A percentile compares a stretch with the other conserved stretches of the same genome.
Conservation (phyloP, 2,329 filamentous ascomycete genomes). For the Rhynchosporium secalis region DNA sequence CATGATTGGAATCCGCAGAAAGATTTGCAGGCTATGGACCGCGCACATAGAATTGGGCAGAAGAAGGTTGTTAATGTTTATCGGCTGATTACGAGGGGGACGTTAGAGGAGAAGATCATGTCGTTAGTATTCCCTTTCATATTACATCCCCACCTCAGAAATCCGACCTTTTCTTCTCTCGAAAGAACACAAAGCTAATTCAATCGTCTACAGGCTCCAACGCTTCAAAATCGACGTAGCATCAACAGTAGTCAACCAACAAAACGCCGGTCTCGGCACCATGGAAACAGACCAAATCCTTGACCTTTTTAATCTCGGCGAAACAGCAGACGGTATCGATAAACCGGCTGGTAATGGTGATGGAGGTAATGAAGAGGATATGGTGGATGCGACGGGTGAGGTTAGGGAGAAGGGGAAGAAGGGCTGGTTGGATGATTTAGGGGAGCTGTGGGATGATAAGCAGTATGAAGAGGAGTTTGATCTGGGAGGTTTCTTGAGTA, state of each 20-base stretch:
- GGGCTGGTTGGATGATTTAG: slow-evolving; percentile 90
- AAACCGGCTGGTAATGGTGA: slow-evolving; percentile 54
- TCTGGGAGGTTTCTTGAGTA: slow-evolving; percentile 90
- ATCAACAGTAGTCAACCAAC: slow-evolving; percentile 96
- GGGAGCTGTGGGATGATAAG: slow-evolving; percentile 94
- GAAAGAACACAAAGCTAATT: not conserved
- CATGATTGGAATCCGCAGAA: slow-evolving; percentile 99
- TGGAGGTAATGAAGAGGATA: slow-evolving; percentile 73
- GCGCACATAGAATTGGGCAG: slow-evolving; percentile 95
- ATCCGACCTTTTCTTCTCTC: too few species aligned
- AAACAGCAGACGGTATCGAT: slow-evolving; percentile 68
- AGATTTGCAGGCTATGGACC: slow-evolving; percentile 98
- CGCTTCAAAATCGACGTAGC: slow-evolving; percentile 99
- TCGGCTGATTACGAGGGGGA: slow-evolving; percentile 91
- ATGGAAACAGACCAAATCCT: slow-evolving; percentile 99
- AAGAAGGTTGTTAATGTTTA: slow-evolving; percentile 99
- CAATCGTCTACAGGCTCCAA: slow-evolving; percentile 66
- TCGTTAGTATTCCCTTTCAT: slow-evolving; percentile 51
- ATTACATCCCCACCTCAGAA: not conserved
- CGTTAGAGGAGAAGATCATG: slow-evolving; percentile 96
- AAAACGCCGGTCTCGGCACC: slow-evolving; percentile 85
- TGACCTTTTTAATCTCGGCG: slow-evolving; percentile 90
- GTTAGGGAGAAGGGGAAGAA: slow-evolving; percentile 95
- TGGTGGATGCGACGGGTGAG: slow-evolving; percentile 92
- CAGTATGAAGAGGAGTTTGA: slow-evolving; percentile 99